phyloP scores from a whole-genome alignment of 495 filamentous ascomycete species.

The Tuber brumale region DNA sequence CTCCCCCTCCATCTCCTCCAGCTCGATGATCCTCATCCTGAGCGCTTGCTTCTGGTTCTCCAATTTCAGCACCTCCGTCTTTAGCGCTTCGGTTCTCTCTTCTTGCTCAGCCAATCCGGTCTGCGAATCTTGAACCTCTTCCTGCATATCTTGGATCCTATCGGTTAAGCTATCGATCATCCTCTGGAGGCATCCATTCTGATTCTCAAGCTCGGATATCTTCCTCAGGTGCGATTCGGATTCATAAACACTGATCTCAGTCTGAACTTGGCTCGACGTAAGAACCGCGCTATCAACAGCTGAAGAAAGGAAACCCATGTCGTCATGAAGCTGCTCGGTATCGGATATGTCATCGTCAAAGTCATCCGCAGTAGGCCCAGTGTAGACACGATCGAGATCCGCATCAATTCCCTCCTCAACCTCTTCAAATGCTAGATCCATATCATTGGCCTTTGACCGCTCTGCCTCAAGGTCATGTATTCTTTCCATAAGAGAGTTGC shows the following conservation, averaged over 20 bases:
- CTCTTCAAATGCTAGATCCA: slow-evolving; percentile 19
- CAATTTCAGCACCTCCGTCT: slow-evolving; percentile 20
- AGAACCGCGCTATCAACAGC: slow-evolving; percentile 5
- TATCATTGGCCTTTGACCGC: slow-evolving; percentile 15
- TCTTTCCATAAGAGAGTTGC: slow-evolving; percentile 18
- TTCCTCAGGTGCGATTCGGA: slow-evolving; percentile 3
- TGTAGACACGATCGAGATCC: slow-evolving; percentile 15
- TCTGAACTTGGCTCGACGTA: slow-evolving; percentile 5
- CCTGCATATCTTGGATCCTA: slow-evolving; percentile 29
- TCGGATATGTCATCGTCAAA: slow-evolving; percentile 22
- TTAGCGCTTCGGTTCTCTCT: slow-evolving; percentile 16
- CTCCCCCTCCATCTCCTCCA: slow-evolving; percentile 39
- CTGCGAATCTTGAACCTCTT: slow-evolving; percentile 18
- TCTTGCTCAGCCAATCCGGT: slow-evolving; percentile 13
- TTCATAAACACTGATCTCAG: neutral
- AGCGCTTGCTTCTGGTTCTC: slow-evolving; percentile 18
- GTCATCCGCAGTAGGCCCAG: slow-evolving; percentile 15
- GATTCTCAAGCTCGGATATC: slow-evolving; percentile 24
- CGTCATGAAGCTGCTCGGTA: slow-evolving; percentile 9
- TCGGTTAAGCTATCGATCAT: slow-evolving; percentile 18
- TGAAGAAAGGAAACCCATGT: slow-evolving; percentile 10
- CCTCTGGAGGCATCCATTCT: slow-evolving; percentile 27
- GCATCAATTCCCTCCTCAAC: slow-evolving; percentile 15
- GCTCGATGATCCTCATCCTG: slow-evolving; percentile 18
- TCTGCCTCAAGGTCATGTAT: slow-evolving; percentile 27